A percentile compares a stretch with the other conserved stretches of the same genome.
Conservation (phyloP, 1,284 basidiomycete species). For the Ceratobasidium sp. region DNA sequence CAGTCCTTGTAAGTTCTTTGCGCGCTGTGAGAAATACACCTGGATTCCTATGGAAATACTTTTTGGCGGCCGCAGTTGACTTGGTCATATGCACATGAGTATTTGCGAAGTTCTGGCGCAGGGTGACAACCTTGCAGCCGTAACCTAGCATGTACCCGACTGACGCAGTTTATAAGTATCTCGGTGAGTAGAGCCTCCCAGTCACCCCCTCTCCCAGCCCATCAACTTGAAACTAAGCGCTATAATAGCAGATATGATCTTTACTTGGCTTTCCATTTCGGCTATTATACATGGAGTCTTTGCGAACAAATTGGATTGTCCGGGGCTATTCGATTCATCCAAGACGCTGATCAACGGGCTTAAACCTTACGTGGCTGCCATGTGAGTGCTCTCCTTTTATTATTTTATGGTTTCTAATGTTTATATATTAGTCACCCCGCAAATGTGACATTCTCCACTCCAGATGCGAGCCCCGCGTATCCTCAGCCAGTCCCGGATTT, state of each 20-base stretch:
- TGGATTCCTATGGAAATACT: background rate
- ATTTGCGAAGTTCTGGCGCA: background rate
- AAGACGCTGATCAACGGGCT: slow-evolving; percentile 13
- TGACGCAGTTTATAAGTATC: background rate
- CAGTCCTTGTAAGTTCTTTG: too few species aligned
- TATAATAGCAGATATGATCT: background rate
- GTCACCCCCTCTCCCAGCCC: background rate
- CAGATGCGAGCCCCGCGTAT: slow-evolving; percentile 20
- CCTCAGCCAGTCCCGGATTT: slow-evolving; percentile 30
- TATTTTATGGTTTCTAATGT: background rate
- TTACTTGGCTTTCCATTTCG: slow-evolving; percentile 9
- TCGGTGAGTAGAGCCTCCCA: too few species aligned
- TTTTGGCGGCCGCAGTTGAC: background rate
- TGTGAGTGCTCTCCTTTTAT: background rate
- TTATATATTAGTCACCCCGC: slow-evolving; percentile 17
- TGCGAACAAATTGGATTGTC: slow-evolving; percentile 28
- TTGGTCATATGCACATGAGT: background rate
- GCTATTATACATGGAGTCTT: background rate
- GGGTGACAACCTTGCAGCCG: background rate
- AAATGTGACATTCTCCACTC: slow-evolving; percentile 36
- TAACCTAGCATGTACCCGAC: background rate
- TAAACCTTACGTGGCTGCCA: slow-evolving; percentile 25
- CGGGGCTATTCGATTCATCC: slow-evolving; percentile 22
- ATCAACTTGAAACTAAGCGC: background rate
- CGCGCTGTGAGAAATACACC: background rate